Evolutionary conservation across 306 rosid genomes (phyloP).

Genomic region (Sicyos edulis): DNA sequence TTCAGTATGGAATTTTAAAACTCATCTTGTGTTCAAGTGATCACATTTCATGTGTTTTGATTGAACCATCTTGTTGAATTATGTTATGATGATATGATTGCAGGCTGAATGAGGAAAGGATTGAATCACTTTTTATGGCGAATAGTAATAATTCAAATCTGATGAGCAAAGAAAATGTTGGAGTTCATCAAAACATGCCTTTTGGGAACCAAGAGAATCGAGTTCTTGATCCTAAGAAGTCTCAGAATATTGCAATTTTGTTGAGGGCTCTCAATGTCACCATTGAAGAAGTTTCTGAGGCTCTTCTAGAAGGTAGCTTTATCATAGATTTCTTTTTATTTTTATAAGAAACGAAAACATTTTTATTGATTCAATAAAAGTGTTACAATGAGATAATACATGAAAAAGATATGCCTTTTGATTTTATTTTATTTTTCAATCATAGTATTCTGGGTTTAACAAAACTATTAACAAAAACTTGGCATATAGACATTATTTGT

Average conservation of each 20-base stretch:
- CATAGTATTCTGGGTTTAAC: too few relatives aligned
- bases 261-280: conserved; percentile 85
- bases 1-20: conserved; percentile 50
- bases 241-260: conserved; percentile 86
- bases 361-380: too few relatives aligned
- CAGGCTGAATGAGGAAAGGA: conserved; percentile 95
- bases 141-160: conserved; percentile 37
- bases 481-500: too few relatives aligned
- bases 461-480: not conserved
- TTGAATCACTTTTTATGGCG: conserved; percentile 70
- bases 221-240: conserved; percentile 87
- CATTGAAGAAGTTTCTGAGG: conserved; percentile 87
- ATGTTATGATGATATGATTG: conserved; percentile 11
- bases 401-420: too few relatives aligned
- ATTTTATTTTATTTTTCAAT: too few relatives aligned
- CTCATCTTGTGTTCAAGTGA: not conserved
- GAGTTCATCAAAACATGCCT: conserved; percentile 38
- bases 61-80: not conserved
- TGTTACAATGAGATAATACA: too few relatives aligned
- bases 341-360: too few relatives aligned
- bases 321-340: too few relatives aligned
- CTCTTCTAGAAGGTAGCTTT: conserved; percentile 66
- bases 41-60: not conserved
- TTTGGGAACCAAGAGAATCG: conserved; percentile 48
- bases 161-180: conserved; percentile 39